A percentile compares a stretch with the other conserved stretches of the same genome.
Conservation (phyloP, 2,329 filamentous ascomycete genomes). For the Endocalyx cinctus region DNA sequence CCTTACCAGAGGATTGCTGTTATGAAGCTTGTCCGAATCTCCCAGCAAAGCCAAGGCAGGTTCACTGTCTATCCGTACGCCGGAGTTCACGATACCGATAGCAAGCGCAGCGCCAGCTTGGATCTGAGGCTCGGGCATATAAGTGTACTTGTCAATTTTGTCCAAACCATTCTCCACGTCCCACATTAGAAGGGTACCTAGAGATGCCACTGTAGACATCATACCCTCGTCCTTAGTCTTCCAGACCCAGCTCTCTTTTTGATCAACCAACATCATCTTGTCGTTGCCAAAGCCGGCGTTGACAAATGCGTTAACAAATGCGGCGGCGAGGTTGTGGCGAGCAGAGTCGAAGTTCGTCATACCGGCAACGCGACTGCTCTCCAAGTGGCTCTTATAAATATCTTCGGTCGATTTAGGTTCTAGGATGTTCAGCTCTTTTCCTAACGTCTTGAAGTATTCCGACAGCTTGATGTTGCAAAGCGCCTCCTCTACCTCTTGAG, state of each 20-base stretch:
- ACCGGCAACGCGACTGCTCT: conserved; percentile 87
- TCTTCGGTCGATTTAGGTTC: conserved; percentile 97
- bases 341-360: conserved; percentile 95
- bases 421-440: conserved; percentile 92
- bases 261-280: conserved; percentile 93
- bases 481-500: conserved; percentile 73
- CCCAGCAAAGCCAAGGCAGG: conserved; percentile 83
- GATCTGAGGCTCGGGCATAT: conserved; percentile 74
- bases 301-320: conserved; percentile 94
- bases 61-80: conserved; percentile 83
- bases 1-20: conserved; percentile 71
- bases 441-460: conserved; percentile 89
- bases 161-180: conserved; percentile 89
- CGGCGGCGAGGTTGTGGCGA: conserved; percentile 89
- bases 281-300: conserved; percentile 94
- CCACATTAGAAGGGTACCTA: conserved; percentile 89
- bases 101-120: conserved; percentile 88
- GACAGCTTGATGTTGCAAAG: conserved; percentile 83
- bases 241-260: conserved; percentile 94
- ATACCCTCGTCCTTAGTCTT: conserved; percentile 98
- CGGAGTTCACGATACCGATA: conserved; percentile 93
- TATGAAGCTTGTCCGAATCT: conserved; percentile 73
- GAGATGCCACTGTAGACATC: conserved; percentile 90
- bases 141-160: conserved; percentile 92
- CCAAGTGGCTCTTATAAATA: conserved; percentile 98